A percentile compares a stretch with the other conserved stretches of the same genome.
Conservation (phyloP, 208 protist genomes). For the Wallacemonas collosoma region DNA sequence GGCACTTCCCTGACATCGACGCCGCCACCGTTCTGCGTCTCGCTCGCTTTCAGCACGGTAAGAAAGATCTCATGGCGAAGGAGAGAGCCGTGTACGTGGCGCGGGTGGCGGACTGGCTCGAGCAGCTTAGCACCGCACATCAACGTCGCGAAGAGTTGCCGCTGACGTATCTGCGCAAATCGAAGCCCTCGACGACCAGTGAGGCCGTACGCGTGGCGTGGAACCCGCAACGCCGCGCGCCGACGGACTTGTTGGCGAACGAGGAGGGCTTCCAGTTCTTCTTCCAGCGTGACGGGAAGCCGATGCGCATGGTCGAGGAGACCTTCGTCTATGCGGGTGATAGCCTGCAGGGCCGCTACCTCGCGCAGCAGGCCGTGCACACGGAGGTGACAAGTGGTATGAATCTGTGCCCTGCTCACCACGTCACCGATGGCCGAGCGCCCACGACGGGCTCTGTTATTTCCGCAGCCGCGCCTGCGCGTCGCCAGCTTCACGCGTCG, state of each 20-base stretch:
- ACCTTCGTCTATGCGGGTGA: constrained; percentile 74
- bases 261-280: constrained; percentile 81
- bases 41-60: constrained; percentile 61
- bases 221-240: constrained; percentile 50
- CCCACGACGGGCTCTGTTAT: neutral
- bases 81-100: constrained; percentile 64
- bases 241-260: constrained; percentile 57
- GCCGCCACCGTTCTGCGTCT: constrained; percentile 64
- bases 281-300: constrained; percentile 28
- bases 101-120: constrained; percentile 73
- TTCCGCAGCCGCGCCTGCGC: neutral
- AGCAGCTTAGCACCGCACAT: constrained; percentile 61
- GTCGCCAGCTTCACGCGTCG: constrained; percentile 10
- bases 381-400: constrained; percentile 57
- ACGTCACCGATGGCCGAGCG: neutral
- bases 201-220: constrained; percentile 81
- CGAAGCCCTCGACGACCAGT: constrained; percentile 66
- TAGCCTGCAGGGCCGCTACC: constrained; percentile 60
- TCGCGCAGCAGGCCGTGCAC: constrained; percentile 76
- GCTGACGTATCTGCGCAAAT: constrained; percentile 86
- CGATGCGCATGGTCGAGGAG: constrained; percentile 78
- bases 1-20: constrained; percentile 73
- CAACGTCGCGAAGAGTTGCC: constrained; percentile 65
- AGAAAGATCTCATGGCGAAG: constrained; percentile 75
- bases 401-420: constrained; percentile 19